Base-by-base conservation (phyloP, 805 yeast species). In the Yamadazyma takamatsuzukensis region DNA sequence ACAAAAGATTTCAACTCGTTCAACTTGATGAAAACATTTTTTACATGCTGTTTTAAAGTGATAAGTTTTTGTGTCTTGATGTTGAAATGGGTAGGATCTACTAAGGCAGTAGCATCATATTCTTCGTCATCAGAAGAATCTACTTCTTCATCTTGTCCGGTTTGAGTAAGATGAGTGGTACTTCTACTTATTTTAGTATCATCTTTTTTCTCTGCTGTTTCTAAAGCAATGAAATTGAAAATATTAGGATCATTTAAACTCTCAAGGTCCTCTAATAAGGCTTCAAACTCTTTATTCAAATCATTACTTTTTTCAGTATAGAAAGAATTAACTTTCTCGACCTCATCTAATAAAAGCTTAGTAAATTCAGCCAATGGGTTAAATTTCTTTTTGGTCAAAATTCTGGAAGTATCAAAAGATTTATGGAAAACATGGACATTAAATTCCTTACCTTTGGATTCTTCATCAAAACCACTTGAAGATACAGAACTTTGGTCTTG, bases 1-100 rank as follows among this genome's bases (percentile, higher is more conserved):
- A 84, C 70, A 53, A 64, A 90, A 8, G 95, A 85, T 47, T 83
- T 78, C 44, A 90, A 69, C 57, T 90, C 97, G 6, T 89, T 81
- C 14, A 88, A 63, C 13, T 75, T 64, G 3, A 90, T 90, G 61
- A 78, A 90, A 25, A 78, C 59, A 3, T 80, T 72, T 26, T 78
- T 69, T 6, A 82, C 55, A 37, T 88, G 65, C 48, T 80, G 80
- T 57, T 80, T 83, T 43, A 84, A 66, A 6, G 84, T 78, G 39
- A 83, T 76, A 39, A 68, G 65, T 38, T 69, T 56, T 40, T 80
- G 80, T 22, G 59, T 61, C 50, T 70, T 70, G 27, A 68, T 54
- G 37, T 71, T 67, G 37, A 76, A 63, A 47, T 76, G 77, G 7
- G 64, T 56, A 34, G 70, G 75, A 33, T 61, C 59, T 32, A 77